These are phyloP conservation scores for Geotrichum cucujoidarum DNA, from an alignment of 1,139 yeast genomes.

Conservation along the genomic window DNA sequence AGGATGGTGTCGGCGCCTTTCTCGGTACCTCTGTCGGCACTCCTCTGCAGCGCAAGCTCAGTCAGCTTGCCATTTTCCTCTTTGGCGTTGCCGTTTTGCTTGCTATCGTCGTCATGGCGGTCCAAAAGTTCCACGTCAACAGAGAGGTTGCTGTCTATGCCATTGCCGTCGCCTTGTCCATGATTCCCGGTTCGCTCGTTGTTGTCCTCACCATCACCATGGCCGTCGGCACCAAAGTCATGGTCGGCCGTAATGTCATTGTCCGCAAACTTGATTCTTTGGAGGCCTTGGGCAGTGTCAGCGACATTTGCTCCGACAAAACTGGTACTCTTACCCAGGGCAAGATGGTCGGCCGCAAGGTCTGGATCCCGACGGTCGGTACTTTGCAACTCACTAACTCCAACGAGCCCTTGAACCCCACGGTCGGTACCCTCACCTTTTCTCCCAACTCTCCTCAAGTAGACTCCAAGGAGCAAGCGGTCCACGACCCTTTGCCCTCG, in stretches of 20 bases:
- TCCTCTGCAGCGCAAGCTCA: conserved; percentile 61
- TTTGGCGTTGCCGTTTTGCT: conserved; percentile 69
- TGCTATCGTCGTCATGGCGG: conserved; percentile 76
- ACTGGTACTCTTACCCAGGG: conserved; percentile 82
- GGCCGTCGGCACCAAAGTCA: conserved; percentile 81
- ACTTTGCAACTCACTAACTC: conserved; percentile 56
- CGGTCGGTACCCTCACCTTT: conserved; percentile 52
- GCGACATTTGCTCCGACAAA: conserved; percentile 78
- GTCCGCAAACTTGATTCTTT: conserved; percentile 68
- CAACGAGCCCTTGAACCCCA: conserved; percentile 70
- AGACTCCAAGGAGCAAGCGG: conserved; percentile 33
- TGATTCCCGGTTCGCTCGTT: conserved; percentile 78
- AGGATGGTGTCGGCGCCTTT: conserved; percentile 57
- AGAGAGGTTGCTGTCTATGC: conserved; percentile 77
- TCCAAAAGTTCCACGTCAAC: conserved; percentile 62
- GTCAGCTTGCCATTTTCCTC: conserved; percentile 64
- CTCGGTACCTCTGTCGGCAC: conserved; percentile 76
- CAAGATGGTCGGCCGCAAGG: conserved; percentile 65
- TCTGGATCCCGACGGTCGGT: conserved; percentile 76
- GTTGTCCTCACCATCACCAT: conserved; percentile 79
- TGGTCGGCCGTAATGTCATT: conserved; percentile 67
- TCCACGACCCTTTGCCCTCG: conserved; percentile 12
- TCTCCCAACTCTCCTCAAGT: conserved; percentile 36
- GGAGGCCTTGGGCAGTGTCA: conserved; percentile 70
- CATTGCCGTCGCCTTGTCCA: conserved; percentile 73